A percentile compares a stretch with the other conserved stretches of the same genome.
phyloP scores from a whole-genome alignment of 2,329 filamentous ascomycete species.

The Chaetomiaceae sp. region DNA sequence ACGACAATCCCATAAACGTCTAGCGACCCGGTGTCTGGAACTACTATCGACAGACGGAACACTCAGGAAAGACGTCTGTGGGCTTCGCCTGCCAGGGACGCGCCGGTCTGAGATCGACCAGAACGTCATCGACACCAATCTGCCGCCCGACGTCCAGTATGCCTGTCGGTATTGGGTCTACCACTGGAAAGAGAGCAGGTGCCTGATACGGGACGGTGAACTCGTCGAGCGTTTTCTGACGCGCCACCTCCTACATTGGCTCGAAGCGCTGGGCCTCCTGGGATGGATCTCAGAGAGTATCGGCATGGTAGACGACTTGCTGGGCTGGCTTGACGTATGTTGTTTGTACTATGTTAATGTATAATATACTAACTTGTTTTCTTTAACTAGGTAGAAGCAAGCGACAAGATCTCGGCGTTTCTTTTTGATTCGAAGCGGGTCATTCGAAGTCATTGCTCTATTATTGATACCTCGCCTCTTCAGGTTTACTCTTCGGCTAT shows the following conservation, averaged over 20 bases:
- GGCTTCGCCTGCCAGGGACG: constrained; percentile 23
- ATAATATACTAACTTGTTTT: background rate
- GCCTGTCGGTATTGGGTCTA: constrained; percentile 26
- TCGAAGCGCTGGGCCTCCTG: constrained; percentile 10
- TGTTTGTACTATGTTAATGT: background rate
- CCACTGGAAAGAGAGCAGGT: constrained; percentile 4
- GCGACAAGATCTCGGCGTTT: constrained; percentile 2
- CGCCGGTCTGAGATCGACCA: constrained; percentile 20
- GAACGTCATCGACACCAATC: constrained; percentile 20
- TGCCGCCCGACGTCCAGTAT: constrained; percentile 32
- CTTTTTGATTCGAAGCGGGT: background rate
- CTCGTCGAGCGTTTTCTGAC: constrained; percentile 3
- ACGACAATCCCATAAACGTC: constrained; percentile 25
- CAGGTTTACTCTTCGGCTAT: constrained; percentile 7
- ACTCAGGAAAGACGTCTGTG: constrained; percentile 34
- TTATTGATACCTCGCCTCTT: constrained; percentile 7
- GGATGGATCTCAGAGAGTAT: constrained; percentile 5
- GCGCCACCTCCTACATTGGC: constrained; percentile 14
- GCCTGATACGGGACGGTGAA: background rate
- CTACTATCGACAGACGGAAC: constrained; percentile 27
- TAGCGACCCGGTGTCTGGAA: constrained; percentile 31
- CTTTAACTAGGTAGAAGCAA: background rate
- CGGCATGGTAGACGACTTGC: background rate
- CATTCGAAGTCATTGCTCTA: background rate
- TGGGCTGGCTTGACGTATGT: background rate